phyloP scores from a whole-genome alignment of 257 asterid species.

The Salvia splendens region DNA sequence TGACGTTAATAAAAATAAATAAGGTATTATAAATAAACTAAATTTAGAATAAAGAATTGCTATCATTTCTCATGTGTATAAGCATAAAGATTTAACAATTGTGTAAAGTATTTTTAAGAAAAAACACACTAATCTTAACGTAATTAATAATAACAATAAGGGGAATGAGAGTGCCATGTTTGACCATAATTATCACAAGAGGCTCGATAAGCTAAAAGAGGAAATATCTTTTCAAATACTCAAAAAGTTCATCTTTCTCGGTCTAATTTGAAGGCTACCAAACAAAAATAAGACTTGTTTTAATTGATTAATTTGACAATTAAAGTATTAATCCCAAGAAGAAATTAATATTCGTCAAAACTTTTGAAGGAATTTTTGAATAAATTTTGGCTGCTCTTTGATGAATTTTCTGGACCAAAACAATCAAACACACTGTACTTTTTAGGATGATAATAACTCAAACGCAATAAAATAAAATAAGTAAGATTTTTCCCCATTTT shows the following conservation, averaged over 20 bases:
- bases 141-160: constrained; percentile 1
- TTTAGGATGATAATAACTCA: no score
- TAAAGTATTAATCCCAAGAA: neutral
- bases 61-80: no score
- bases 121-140: no score
- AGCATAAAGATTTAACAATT: no score
- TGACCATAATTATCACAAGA: constrained; percentile 25
- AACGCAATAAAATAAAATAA: no score
- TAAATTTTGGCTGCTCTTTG: neutral
- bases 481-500: no score
- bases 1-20: no score
- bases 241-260: constrained; percentile 19
- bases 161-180: constrained; percentile 23
- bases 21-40: no score
- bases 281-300: constrained; percentile 28
- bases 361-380: neutral
- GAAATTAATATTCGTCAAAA: neutral
- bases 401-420: neutral
- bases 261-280: constrained; percentile 44
- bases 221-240: constrained; percentile 26
- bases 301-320: constrained; percentile 24
- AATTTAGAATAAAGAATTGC: no score
- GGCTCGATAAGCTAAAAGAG: neutral
- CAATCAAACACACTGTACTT: neutral
- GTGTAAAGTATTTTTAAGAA: no score